A percentile compares a stretch with the other conserved stretches of the same genome.
Evolutionary conservation across 805 yeast genomes (phyloP).

Genomic region (Suhomyces kilbournensis): DNA sequence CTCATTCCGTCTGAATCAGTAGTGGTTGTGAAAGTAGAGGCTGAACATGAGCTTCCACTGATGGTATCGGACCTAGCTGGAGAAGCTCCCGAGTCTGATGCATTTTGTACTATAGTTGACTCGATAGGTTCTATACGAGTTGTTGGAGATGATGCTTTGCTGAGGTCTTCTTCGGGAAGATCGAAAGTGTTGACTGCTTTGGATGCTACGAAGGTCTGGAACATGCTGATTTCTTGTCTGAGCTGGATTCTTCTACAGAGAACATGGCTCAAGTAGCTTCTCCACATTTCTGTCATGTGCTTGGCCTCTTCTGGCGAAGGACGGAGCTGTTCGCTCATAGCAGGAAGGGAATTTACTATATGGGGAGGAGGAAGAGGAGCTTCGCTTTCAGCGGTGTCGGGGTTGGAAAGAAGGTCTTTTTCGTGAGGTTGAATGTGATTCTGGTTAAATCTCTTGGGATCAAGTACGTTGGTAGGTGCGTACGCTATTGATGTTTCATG

Average conservation of each 20-base stretch:
- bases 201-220: conserved; percentile 22
- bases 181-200: not conserved
- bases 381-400: conserved; percentile 8
- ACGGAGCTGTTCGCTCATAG: not conserved
- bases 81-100: not conserved
- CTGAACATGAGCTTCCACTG: not conserved
- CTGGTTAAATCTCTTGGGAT: conserved; percentile 7
- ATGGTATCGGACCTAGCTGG: not conserved
- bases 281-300: conserved; percentile 28
- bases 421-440: not conserved
- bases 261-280: conserved; percentile 31
- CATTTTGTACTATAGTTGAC: not conserved
- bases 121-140: not conserved
- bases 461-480: conserved; percentile 3
- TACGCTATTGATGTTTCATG: conserved; percentile 8
- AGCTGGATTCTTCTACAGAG: conserved; percentile 36
- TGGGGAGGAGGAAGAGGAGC: conserved; percentile 32
- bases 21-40: not conserved
- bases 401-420: not conserved
- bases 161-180: conserved; percentile 3
- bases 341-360: not conserved
- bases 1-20: conserved; percentile 2
- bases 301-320: not conserved
- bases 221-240: conserved; percentile 38
- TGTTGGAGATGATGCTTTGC: not conserved